Conservation (phyloP, 257 asterid species). For the Ocimum tenuiflorum region DNA sequence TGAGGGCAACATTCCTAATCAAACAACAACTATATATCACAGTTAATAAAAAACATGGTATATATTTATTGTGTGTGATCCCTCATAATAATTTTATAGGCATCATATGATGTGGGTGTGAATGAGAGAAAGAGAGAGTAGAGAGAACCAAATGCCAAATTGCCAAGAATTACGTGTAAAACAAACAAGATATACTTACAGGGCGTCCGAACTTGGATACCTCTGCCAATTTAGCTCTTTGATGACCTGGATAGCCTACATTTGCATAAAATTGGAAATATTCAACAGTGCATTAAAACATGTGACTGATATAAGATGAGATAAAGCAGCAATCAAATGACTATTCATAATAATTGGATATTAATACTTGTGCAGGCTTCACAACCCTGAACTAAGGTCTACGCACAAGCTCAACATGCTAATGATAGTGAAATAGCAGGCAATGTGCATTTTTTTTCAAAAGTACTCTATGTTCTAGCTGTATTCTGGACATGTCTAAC, state of each 20-base stretch:
- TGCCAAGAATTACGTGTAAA: background rate
- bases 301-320: background rate
- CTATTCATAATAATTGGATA: background rate
- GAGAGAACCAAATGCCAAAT: no score
- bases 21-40: background rate
- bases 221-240: slow-evolving; percentile 70
- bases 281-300: background rate
- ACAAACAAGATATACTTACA: slow-evolving; percentile 31
- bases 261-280: background rate
- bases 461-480: background rate
- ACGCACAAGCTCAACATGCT: background rate
- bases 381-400: background rate
- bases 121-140: no score
- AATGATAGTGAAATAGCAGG: no score
- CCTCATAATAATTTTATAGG: background rate
- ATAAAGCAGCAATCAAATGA: background rate
- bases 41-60: background rate
- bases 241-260: slow-evolving; percentile 80
- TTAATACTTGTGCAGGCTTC: background rate
- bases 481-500: background rate
- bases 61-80: background rate
- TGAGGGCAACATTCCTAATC: background rate
- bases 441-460: no score
- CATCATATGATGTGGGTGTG: background rate
- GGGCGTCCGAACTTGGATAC: slow-evolving; percentile 89